These are phyloP conservation scores for Stemphylium vesicarium DNA, from an alignment of 2,329 filamentous ascomycete species.

Conservation along the genomic window DNA sequence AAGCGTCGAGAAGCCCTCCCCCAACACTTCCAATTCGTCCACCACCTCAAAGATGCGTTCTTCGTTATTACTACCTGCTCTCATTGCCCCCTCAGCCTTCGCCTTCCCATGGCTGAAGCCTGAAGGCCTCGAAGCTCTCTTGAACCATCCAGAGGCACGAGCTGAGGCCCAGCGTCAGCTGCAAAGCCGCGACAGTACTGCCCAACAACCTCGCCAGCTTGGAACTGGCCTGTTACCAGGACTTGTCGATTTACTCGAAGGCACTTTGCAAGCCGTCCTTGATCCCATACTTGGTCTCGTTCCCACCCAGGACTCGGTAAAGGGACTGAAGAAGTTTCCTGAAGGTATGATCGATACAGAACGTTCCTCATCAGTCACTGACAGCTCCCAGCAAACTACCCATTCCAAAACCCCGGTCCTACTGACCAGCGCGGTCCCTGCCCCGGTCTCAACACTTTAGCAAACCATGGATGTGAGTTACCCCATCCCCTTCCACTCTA, in stretches of 20 bases:
- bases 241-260: slow-evolving; percentile 11
- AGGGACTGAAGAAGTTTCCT: slow-evolving; percentile 24
- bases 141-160: slow-evolving; percentile 24
- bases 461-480: slow-evolving; percentile 3
- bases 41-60: slow-evolving; percentile 14
- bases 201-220: slow-evolving; percentile 6
- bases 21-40: no score
- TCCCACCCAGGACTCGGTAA: slow-evolving; percentile 21
- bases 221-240: slow-evolving; percentile 15
- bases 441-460: slow-evolving; percentile 38
- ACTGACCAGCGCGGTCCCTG: slow-evolving; percentile 52
- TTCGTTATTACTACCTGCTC: slow-evolving; percentile 5
- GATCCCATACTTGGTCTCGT: slow-evolving; percentile 22
- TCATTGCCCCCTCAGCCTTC: slow-evolving; percentile 11
- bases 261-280: slow-evolving; percentile 15
- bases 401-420: slow-evolving; percentile 45
- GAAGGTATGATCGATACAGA: slow-evolving; percentile 11
- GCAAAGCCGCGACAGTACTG: slow-evolving; percentile 3
- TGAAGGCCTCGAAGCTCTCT: slow-evolving; percentile 21
- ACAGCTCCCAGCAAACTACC: slow-evolving; percentile 27
- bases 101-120: slow-evolving; percentile 26
- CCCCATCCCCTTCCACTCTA: slow-evolving; percentile 12
- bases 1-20: not conserved
- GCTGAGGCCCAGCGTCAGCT: slow-evolving; percentile 16
- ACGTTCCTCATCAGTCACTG: not conserved